Conservation (phyloP, 2,329 filamentous ascomycete species). For the Alternaria incomplexa region DNA sequence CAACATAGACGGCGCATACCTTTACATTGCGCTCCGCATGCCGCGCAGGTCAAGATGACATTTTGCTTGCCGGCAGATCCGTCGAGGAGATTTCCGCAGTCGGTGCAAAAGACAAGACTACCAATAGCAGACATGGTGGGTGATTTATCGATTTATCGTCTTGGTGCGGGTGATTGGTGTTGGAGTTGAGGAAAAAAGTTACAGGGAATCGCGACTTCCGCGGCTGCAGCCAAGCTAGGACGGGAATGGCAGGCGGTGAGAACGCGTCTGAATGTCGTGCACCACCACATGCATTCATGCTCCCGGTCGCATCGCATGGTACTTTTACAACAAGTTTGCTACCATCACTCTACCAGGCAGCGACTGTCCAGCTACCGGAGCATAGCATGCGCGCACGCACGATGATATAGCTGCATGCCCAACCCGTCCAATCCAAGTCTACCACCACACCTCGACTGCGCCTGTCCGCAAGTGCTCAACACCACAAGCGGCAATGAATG, state of each 20-base stretch:
- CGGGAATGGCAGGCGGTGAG: slow-evolving; percentile 34
- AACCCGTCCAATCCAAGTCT: neutral
- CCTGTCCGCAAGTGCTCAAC: slow-evolving; percentile 7
- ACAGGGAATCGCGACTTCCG: slow-evolving; percentile 25
- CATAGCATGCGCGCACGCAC: slow-evolving; percentile 18
- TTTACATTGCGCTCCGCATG: slow-evolving; percentile 72
- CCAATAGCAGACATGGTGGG: slow-evolving; percentile 82
- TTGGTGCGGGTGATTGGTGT: neutral
- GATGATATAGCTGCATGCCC: slow-evolving; percentile 15
- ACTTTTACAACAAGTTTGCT: neutral
- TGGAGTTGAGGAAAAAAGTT: slow-evolving; percentile 24
- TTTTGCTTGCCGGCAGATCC: slow-evolving; percentile 77
- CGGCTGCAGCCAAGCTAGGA: slow-evolving; percentile 17
- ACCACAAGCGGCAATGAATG: slow-evolving; percentile 30
- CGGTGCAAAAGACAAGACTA: slow-evolving; percentile 88
- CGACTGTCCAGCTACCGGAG: neutral
- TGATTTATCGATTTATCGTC: slow-evolving; percentile 3
- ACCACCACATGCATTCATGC: slow-evolving; percentile 7
- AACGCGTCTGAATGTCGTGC: slow-evolving; percentile 20
- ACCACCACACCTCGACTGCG: slow-evolving; percentile 3
- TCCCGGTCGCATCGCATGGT: slow-evolving; percentile 6
- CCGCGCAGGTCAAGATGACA: slow-evolving; percentile 79
- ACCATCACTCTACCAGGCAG: neutral
- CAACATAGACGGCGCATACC: neutral
- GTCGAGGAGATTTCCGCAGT: slow-evolving; percentile 89